These are phyloP conservation scores for Daldinia decipiens DNA, from an alignment of 495 filamentous ascomycete species.

Conservation along the genomic window DNA sequence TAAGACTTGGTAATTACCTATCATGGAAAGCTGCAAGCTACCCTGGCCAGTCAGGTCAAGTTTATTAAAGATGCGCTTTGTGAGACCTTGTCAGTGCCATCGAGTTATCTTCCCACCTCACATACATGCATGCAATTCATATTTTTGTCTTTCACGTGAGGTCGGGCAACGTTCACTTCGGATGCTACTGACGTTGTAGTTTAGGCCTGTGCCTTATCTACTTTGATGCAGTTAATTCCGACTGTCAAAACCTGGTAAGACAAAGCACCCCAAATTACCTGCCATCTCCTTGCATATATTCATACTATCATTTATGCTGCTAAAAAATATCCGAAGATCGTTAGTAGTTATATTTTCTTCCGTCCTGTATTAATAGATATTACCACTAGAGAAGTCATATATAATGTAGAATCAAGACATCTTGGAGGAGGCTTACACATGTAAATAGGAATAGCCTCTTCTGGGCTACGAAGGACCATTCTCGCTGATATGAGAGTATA, in stretches of 20 bases:
- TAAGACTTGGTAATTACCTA: constrained; percentile 1
- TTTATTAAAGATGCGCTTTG: neutral
- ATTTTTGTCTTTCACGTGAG: neutral
- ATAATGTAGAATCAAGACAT: too few relatives aligned
- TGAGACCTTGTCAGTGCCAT: neutral
- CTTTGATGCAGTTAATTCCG: neutral
- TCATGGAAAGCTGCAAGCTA: neutral
- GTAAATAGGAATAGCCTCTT: neutral
- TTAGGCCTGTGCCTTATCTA: neutral
- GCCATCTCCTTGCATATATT: neutral
- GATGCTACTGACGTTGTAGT: neutral
- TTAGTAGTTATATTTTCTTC: too few relatives aligned
- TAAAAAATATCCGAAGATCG: too few relatives aligned
- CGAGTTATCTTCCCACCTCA: neutral
- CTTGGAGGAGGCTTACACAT: too few relatives aligned
- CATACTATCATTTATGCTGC: neutral
- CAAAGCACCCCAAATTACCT: neutral
- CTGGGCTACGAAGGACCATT: neutral
- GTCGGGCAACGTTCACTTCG: neutral
- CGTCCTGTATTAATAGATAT: too few relatives aligned
- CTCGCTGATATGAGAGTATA: neutral
- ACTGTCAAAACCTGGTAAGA: neutral
- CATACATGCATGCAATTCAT: neutral
- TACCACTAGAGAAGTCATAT: too few relatives aligned
- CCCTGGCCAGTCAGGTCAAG: neutral